phyloP scores from a whole-genome alignment of 179 eudicot genomes.

The Amaranthus tricolor region DNA sequence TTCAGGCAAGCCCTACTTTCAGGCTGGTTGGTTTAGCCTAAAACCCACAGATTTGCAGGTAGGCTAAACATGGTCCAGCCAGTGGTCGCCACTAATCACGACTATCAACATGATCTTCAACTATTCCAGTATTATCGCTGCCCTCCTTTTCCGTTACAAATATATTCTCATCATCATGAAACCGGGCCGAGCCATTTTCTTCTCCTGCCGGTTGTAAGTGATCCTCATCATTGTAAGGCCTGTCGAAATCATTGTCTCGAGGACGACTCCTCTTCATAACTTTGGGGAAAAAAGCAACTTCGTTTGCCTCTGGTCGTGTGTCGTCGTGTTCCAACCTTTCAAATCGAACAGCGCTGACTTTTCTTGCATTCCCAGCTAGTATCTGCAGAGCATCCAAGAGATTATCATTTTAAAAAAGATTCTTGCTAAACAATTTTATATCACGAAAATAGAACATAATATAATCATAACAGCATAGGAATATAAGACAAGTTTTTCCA shows the following conservation, averaged over 20 bases:
- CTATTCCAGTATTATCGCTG: slow-evolving; percentile 5
- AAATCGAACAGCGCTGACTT: slow-evolving; percentile 45
- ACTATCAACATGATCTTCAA: slow-evolving; percentile 27
- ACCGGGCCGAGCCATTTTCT: slow-evolving; percentile 12
- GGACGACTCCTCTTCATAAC: slow-evolving; percentile 31
- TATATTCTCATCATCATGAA: slow-evolving; percentile 14
- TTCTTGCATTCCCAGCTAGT: slow-evolving; percentile 50
- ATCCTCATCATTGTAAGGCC: slow-evolving; percentile 21
- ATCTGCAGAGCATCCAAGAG: slow-evolving; percentile 28
- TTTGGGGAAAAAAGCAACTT: slow-evolving; percentile 30
- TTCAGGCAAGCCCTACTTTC: background rate
- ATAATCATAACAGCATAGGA: no score
- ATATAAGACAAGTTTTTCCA: no score
- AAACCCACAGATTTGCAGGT: background rate
- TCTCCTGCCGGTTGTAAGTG: slow-evolving; percentile 17
- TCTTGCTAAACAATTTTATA: background rate
- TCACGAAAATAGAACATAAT: no score
- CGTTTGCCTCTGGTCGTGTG: slow-evolving; percentile 27
- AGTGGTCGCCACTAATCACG: slow-evolving; percentile 4
- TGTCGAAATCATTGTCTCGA: slow-evolving; percentile 21
- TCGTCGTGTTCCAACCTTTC: slow-evolving; percentile 36
- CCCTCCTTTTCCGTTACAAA: slow-evolving; percentile 7
- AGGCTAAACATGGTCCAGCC: background rate
- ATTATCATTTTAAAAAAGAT: slow-evolving; percentile 5
- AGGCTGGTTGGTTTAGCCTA: background rate